These are phyloP conservation scores for Setaria italica DNA, from an alignment of 202 grass and related monocot genomes.

Conservation along the genomic window DNA sequence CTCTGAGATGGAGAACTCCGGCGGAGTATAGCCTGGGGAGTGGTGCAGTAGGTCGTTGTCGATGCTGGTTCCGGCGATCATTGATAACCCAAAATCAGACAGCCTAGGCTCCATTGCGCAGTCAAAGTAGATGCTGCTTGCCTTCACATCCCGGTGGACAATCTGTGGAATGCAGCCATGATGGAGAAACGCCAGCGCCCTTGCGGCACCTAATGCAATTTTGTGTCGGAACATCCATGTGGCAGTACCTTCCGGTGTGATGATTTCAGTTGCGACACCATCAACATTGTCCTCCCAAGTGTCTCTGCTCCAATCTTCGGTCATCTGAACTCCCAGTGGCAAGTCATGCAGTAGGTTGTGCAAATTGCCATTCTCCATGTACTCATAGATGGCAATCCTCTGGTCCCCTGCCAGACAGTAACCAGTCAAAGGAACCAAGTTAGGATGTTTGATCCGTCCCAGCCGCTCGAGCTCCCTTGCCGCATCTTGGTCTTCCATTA, in stretches of 20 bases:
- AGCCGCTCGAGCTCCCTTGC: conserved; percentile 84
- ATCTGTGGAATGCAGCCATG: conserved; percentile 95
- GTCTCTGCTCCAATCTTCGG: conserved; percentile 95
- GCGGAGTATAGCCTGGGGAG: conserved; percentile 67
- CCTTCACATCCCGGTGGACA: conserved; percentile 89
- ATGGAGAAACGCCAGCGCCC: conserved; percentile 95
- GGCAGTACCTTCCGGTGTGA: conserved; percentile 69
- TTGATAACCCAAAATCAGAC: conserved; percentile 85
- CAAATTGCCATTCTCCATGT: conserved; percentile 97
- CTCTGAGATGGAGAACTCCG: conserved; percentile 74
- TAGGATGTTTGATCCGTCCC: conserved; percentile 87
- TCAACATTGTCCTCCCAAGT: conserved; percentile 86
- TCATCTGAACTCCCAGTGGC: conserved; percentile 81
- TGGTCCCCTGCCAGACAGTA: conserved; percentile 91
- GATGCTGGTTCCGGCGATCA: conserved; percentile 54
- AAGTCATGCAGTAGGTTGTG: conserved; percentile 93
- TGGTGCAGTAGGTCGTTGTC: conserved; percentile 50
- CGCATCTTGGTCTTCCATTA: conserved; percentile 72
- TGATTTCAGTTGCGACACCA: conserved; percentile 51
- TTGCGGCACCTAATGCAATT: conserved; percentile 79
- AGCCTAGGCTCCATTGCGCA: conserved; percentile 83
- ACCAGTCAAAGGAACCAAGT: conserved; percentile 87
- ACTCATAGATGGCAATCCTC: conserved; percentile 95
- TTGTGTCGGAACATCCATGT: conserved; percentile 95
- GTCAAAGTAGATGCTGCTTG: conserved; percentile 94